Base-by-base conservation (phyloP, 345 rosid species). In the Eucalyptus dawsonii region DNA sequence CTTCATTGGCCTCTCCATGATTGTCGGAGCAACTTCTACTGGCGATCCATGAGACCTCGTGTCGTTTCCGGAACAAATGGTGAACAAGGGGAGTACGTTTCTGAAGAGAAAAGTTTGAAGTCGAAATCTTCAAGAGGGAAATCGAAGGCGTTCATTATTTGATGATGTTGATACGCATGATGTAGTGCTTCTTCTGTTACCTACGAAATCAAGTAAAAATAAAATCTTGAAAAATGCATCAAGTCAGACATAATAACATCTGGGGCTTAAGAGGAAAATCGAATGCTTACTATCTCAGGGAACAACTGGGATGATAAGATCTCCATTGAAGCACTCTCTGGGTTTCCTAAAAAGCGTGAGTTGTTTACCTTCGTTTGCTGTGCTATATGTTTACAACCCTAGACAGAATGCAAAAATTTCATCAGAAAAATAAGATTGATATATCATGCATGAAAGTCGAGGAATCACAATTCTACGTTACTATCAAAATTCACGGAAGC, bases 1-100 rank as follows among this genome's bases (percentile, higher is more conserved):
- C 81, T 94, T 93, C 42, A 62, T 31, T 9, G 94, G 94, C 89
- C 93, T 92, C 65, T 50, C 86, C 14, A 60, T n/a, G 76, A 65
- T n/a, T 65, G 76, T n/a, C 19, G 21, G 76, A 29, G 51, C 80
- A 62, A 72, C 53, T 58, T 25, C 3, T 5, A 22, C n/a, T 0
- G 42, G 40, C 21, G 11, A 65, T 14, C 37, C 40, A 65, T 7
- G 40, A 65, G 76, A 65, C 21, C 40, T 65, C 40, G 86, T 2
- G 21, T 56, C 2, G 14, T 88, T 56, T 29, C 37, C 15, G 12
- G 89, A 67, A 47, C 54, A 50, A 50, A 24, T 40, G 6, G 47
- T 50, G 86, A 17, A 50, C 47, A 56, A 65, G 76, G 19, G 40
- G 76, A n/a, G 37, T 15, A 65, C 40, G 34, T 65, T n/a, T 65